These are phyloP conservation scores for Echium plantagineum DNA, from an alignment of 257 asterid species.

Conservation along the genomic window DNA sequence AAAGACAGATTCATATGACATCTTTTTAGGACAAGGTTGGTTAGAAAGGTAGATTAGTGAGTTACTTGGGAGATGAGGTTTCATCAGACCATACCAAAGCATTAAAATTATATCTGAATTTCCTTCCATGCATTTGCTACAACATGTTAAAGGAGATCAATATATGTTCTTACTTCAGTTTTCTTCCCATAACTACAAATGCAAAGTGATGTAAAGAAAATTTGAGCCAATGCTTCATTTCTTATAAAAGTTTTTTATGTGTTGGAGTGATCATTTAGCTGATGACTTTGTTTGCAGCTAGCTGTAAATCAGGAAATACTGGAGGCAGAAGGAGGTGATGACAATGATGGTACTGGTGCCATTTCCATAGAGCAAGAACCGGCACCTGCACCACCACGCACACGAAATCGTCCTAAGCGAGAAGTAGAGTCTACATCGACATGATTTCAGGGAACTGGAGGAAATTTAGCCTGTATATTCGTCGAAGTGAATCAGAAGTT, in stretches of 20 bases:
- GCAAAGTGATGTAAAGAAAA: not conserved
- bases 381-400: constrained; percentile 23
- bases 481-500: not conserved
- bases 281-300: constrained; percentile 25
- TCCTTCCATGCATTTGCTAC: no score
- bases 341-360: constrained; percentile 20
- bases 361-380: constrained; percentile 29
- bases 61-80: no score
- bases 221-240: not conserved
- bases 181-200: not conserved
- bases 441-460: constrained; percentile 4
- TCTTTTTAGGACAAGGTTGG: no score
- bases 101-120: no score
- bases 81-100: no score
- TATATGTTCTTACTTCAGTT: not conserved
- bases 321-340: constrained; percentile 37
- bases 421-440: constrained; percentile 47
- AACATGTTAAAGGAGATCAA: no score
- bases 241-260: not conserved
- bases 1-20: no score
- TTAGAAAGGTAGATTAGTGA: no score
- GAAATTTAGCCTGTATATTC: no score
- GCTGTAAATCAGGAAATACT: constrained; percentile 42
- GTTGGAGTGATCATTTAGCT: constrained; percentile 1
- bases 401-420: constrained; percentile 69